Conservation (phyloP, 2,329 filamentous ascomycete genomes). For the Penicillium freii region DNA sequence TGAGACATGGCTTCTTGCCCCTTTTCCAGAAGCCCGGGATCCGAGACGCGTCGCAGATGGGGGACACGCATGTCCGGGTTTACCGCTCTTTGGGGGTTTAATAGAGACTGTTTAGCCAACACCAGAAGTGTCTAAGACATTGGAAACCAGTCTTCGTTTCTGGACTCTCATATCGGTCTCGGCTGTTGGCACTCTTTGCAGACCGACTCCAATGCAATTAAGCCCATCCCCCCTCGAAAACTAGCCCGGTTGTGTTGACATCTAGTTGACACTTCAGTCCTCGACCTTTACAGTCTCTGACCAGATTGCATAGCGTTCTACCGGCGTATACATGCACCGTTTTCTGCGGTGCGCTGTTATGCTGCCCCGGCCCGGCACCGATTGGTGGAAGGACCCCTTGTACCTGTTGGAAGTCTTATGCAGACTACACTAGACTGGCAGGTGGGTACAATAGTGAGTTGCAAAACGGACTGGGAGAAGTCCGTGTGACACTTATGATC, state of each 20-base stretch:
- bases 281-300: constrained; percentile 2
- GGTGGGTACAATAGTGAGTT: constrained; percentile 16
- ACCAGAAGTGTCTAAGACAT: constrained; percentile 24
- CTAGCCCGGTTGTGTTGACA: constrained; percentile 1
- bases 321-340: constrained; percentile 6
- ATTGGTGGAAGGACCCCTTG: constrained; percentile 5
- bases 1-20: constrained; percentile 15
- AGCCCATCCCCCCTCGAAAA: constrained; percentile 1
- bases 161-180: constrained; percentile 9
- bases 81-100: constrained; percentile 22
- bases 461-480: constrained; percentile 14
- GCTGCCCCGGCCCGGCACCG: not conserved
- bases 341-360: constrained; percentile 12
- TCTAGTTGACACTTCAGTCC: not conserved
- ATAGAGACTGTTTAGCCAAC: not conserved
- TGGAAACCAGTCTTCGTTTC: constrained; percentile 14
- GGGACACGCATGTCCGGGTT: constrained; percentile 11
- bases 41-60: constrained; percentile 3
- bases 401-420: constrained; percentile 5
- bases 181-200: constrained; percentile 2
- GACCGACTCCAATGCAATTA: constrained; percentile 4
- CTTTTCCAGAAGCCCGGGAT: constrained; percentile 17
- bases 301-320: constrained; percentile 9
- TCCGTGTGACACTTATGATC: constrained; percentile 5
- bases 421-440: constrained; percentile 4